Evolutionary conservation across 108 stramenopile species (phyloP), one percentile per base, ranked within the genome.

Genomic region (Chaetoceros tenuissimus): DNA sequence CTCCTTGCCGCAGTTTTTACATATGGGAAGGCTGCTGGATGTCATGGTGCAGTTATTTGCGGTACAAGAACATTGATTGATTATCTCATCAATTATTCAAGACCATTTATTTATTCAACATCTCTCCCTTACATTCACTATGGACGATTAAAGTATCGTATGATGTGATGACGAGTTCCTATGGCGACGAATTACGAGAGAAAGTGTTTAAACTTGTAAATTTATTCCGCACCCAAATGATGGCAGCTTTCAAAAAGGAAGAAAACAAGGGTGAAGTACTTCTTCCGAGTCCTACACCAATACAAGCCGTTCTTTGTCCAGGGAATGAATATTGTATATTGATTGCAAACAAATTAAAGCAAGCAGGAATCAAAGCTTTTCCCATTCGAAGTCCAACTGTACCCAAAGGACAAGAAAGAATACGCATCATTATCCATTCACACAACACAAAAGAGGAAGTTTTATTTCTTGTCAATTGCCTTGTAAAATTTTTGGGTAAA

Each of bases 11-110:
- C 78, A 2, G 78, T 98, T 28, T 81, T 94, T 71, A 97, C 97
- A 24, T 98, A 96, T 74, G 97, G 97, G 5, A 98, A 98, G 69
- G 94, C 97, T n/a, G 77, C 92, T 24, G 97, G 97, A 28, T 92
- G 87, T 61, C 96, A 97, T 77, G 97, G 97, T 16, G 96, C 85
- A 3, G 84, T 94, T 17, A 71, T 94, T 3, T 87, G 87, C 50
- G 86, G 82, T 24, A 60, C 67, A 3, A 59, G 67, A 43, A 52
- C 75, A 28, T 51, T 87, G 34, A 77, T 76, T 46, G 78, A 83
- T 18, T 98, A 90, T 68, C 60, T 96, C 48, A 55, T 83, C 29
- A 98, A 98, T 71, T 98, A 95, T 66, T 94, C 84, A 21, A 73
- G 93, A 56, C 97, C 97, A 34, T 83, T 98, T 54, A 79, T 98